Conservation (phyloP, 306 rosid genomes). For the Hippophae rhamnoides region DNA sequence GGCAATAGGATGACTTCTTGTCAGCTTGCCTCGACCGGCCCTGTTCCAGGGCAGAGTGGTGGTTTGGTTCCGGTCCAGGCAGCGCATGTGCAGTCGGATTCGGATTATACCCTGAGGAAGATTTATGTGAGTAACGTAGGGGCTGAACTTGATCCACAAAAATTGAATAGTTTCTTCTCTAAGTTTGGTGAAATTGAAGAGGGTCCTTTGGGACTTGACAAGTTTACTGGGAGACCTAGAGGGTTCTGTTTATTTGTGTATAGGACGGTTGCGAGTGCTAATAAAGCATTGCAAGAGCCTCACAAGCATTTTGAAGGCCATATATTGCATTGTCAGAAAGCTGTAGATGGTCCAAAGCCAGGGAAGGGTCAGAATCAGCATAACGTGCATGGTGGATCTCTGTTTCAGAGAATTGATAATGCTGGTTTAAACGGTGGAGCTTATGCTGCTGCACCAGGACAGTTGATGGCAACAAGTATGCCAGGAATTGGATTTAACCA, state of each 20-base stretch:
- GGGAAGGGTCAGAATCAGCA: constrained; percentile 48
- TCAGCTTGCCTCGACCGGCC: constrained; percentile 80
- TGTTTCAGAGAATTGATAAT: constrained; percentile 54
- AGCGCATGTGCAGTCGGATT: constrained; percentile 13
- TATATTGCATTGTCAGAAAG: constrained; percentile 79
- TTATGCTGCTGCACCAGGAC: constrained; percentile 34
- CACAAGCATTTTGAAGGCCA: constrained; percentile 87
- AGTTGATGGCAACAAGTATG: constrained; percentile 60
- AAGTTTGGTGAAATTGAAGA: constrained; percentile 87
- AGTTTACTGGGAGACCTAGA: constrained; percentile 71
- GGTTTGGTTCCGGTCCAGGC: constrained; percentile 1
- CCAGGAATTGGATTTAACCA: constrained; percentile 57
- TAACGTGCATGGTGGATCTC: constrained; percentile 29
- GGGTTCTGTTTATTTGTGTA: constrained; percentile 91
- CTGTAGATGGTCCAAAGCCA: constrained; percentile 79
- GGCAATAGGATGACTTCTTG: constrained; percentile 86
- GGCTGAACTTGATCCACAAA: constrained; percentile 62
- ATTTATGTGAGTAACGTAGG: constrained; percentile 88
- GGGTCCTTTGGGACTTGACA: constrained; percentile 89
- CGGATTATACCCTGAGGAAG: constrained; percentile 85
- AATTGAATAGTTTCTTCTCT: constrained; percentile 45
- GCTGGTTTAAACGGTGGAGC: constrained; percentile 31
- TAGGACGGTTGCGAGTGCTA: constrained; percentile 58
- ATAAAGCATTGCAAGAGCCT: constrained; percentile 64
- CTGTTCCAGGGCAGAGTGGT: constrained; percentile 28